Conservation (phyloP, 495 filamentous ascomycete genomes). For the Pyrenula massariospora region DNA sequence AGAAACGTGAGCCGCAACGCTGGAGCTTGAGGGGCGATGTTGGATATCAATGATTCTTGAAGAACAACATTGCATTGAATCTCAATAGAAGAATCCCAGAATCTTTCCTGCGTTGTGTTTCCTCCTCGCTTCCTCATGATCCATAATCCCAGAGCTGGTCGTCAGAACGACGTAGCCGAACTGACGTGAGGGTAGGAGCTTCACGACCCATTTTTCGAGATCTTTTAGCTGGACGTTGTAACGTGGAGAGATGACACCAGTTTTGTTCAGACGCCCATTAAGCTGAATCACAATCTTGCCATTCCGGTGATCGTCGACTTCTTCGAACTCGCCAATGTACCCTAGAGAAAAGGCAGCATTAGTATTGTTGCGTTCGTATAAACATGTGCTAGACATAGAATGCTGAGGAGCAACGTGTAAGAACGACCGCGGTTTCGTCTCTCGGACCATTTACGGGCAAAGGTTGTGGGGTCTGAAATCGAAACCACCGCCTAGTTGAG, state of each 20-base stretch:
- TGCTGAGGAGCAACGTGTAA: conserved; percentile 85
- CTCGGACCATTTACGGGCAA: conserved; percentile 99
- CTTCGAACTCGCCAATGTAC: conserved; percentile 99
- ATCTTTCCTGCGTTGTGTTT: conserved; percentile 97
- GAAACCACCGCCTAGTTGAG: conserved; percentile 99
- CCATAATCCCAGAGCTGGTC: conserved; percentile 98
- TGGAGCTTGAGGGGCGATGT: no score
- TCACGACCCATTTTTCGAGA: conserved; percentile 98
- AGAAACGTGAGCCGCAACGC: no score
- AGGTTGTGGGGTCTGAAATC: conserved; percentile 56
- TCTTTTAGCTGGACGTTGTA: conserved; percentile 97
- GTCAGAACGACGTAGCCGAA: conserved; percentile 99
- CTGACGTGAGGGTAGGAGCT: conserved; percentile 96
- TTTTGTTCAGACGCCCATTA: conserved; percentile 95
- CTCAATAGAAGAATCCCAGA: conserved; percentile 96
- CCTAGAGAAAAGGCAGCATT: conserved; percentile 46
- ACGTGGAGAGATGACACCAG: conserved; percentile 93
- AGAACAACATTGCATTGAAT: no score
- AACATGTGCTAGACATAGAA: conserved; percentile 68
- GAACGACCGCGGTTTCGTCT: conserved; percentile 73
- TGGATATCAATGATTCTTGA: no score
- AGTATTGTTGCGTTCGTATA: conserved; percentile 81
- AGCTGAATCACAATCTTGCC: conserved; percentile 98
- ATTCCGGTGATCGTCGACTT: conserved; percentile 97
- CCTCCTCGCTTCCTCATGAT: conserved; percentile 96